Evolutionary conservation across 2,329 filamentous ascomycete species (phyloP).

Genomic region (Thielaviopsis populi): DNA sequence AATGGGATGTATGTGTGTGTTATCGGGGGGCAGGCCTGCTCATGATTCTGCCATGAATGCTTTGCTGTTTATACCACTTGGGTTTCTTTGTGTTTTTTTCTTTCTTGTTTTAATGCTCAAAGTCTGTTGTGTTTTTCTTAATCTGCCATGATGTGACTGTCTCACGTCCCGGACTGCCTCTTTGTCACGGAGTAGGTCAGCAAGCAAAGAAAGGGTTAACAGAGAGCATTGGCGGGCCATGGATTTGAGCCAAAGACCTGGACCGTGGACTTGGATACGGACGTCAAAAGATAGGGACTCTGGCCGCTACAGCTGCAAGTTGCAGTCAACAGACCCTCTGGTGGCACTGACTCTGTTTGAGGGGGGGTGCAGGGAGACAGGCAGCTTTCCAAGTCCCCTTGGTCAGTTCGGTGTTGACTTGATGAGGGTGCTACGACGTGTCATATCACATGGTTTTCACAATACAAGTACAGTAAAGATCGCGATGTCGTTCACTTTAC

Average conservation of each 20-base stretch:
- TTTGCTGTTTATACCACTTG: constrained; percentile 1
- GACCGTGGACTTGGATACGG: too few species aligned
- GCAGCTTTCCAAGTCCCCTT: neutral
- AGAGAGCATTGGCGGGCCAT: too few species aligned
- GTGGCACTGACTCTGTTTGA: neutral
- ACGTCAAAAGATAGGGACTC: too few species aligned
- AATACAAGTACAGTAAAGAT: too few species aligned
- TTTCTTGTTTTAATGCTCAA: neutral
- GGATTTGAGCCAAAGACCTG: too few species aligned
- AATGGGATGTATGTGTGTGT: too few species aligned
- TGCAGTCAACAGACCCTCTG: neutral
- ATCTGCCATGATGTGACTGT: neutral
- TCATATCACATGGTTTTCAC: too few species aligned
- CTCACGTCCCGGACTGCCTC: neutral
- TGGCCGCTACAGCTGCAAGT: neutral
- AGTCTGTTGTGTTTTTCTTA: neutral
- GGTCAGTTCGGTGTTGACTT: too few species aligned
- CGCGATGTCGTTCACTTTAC: neutral
- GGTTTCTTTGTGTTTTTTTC: neutral
- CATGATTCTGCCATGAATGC: neutral
- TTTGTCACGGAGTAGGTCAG: neutral
- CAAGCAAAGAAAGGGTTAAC: too few species aligned
- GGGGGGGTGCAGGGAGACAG: neutral
- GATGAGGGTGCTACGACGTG: too few species aligned
- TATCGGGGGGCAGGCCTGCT: neutral